Conservation (phyloP, 73 alveolate species). For the Tetrahymena elliotti region DNA sequence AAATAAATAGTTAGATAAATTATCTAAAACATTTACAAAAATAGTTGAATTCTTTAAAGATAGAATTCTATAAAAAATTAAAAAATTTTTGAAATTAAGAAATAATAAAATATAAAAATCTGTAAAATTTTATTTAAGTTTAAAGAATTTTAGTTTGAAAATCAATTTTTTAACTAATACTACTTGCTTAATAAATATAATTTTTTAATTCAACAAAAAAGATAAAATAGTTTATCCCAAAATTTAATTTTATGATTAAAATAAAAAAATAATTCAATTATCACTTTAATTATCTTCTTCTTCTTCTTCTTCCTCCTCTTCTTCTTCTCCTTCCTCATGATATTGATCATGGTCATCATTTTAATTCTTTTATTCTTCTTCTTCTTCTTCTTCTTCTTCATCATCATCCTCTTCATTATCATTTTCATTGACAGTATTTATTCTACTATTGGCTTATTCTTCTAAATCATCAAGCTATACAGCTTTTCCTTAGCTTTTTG, state of each 20-base stretch:
- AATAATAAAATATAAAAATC: no score
- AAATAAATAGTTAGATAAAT: no score
- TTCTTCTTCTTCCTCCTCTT: neutral
- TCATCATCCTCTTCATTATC: neutral
- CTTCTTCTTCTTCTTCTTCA: neutral
- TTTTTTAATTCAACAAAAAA: no score
- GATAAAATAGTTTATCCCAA: no score
- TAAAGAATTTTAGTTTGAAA: no score
- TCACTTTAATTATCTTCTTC: neutral
- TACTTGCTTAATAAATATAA: no score
- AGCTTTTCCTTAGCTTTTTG: neutral
- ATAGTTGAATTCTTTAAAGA: no score
- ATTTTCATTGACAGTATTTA: neutral
- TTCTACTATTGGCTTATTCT: neutral
- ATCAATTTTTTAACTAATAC: no score
- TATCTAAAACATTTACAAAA: no score
- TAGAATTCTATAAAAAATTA: no score
- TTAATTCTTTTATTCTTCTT: neutral
- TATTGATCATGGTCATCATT: neutral
- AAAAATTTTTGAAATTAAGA: no score
- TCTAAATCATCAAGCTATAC: neutral
- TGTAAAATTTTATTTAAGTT: no score
- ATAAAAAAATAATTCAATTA: neutral
- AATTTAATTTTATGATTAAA: neutral
- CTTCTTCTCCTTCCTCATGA: neutral